Conservation (phyloP, 805 yeast genomes). For the Cyberlindnera veronae region DNA sequence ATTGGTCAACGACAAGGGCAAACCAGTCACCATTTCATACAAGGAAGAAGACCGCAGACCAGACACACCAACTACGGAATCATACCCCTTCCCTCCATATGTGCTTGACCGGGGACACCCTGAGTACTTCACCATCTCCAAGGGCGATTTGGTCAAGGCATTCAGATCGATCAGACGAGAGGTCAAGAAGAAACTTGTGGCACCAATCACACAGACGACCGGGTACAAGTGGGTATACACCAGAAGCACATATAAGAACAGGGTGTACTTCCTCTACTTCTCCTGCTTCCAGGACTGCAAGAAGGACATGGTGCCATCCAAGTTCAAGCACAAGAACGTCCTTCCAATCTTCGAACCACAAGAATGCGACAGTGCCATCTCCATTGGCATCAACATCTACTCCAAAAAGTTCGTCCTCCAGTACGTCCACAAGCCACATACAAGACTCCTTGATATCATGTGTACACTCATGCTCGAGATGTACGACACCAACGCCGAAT, state of each 20-base stretch:
- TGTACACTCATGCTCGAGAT: slow-evolving; percentile 20
- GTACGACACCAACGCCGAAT: slow-evolving; percentile 13
- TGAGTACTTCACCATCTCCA: slow-evolving; percentile 20
- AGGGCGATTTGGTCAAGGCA: slow-evolving; percentile 17
- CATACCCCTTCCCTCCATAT: slow-evolving; percentile 22
- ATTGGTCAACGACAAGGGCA: slow-evolving; percentile 22
- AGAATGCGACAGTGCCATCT: slow-evolving; percentile 20
- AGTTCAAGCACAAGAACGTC: slow-evolving; percentile 11
- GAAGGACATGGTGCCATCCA: slow-evolving; percentile 22
- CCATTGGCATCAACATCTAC: slow-evolving; percentile 22
- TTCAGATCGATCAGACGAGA: slow-evolving; percentile 22
- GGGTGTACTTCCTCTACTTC: slow-evolving; percentile 21
- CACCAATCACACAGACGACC: slow-evolving; percentile 21
- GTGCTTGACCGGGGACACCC: slow-evolving; percentile 19
- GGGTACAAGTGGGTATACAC: slow-evolving; percentile 27
- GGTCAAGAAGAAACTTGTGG: slow-evolving; percentile 17
- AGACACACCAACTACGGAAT: slow-evolving; percentile 22
- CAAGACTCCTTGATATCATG: slow-evolving; percentile 21
- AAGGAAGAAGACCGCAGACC: slow-evolving; percentile 16
- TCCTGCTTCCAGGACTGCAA: slow-evolving; percentile 25
- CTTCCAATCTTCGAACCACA: slow-evolving; percentile 11
- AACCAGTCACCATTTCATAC: slow-evolving; percentile 20
- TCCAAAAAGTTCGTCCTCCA: slow-evolving; percentile 22
- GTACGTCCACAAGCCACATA: slow-evolving; percentile 23
- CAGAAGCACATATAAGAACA: slow-evolving; percentile 20